phyloP scores from a whole-genome alignment of 1,139 yeast species.

The Waltiozyma sp. region DNA sequence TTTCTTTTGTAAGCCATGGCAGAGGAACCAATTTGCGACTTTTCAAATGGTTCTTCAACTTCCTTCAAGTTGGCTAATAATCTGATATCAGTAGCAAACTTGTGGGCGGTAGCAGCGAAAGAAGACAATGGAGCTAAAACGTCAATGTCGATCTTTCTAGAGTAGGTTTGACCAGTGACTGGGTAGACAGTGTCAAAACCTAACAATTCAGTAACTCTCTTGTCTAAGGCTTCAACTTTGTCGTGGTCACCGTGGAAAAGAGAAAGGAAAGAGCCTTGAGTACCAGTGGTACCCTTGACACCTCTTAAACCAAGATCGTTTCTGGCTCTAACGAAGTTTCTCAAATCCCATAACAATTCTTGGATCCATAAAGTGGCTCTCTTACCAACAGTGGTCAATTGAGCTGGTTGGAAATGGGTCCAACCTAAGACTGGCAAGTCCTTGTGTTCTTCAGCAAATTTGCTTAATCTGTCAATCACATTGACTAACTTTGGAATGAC shows the following conservation, averaged over 20 bases:
- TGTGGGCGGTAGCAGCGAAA: constrained; percentile 93
- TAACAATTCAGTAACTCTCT: constrained; percentile 81
- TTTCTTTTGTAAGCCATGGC: constrained; percentile 99
- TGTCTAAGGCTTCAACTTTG: constrained; percentile 86
- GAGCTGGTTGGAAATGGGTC: constrained; percentile 99
- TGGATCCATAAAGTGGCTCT: constrained; percentile 97
- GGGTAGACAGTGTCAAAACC: constrained; percentile 96
- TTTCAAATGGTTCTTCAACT: constrained; percentile 96
- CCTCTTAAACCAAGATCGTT: constrained; percentile 95
- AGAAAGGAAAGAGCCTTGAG: constrained; percentile 92
- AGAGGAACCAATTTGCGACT: constrained; percentile 92
- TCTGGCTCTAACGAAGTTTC: constrained; percentile 93
- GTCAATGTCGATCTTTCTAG: constrained; percentile 95
- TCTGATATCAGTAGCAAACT: constrained; percentile 95
- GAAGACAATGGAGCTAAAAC: constrained; percentile 88
- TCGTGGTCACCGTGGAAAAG: constrained; percentile 95
- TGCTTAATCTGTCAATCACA: constrained; percentile 80
- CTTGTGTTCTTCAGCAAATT: constrained; percentile 85
- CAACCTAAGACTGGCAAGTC: constrained; percentile 96
- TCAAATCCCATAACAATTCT: constrained; percentile 94
- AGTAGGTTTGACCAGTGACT: constrained; percentile 96
- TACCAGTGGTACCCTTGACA: constrained; percentile 98
- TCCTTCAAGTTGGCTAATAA: constrained; percentile 94
- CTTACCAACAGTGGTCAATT: constrained; percentile 96
- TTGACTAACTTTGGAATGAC: constrained; percentile 91